phyloP scores from a whole-genome alignment of 176 grass and related monocot species.

The Lolium multiflorum region DNA sequence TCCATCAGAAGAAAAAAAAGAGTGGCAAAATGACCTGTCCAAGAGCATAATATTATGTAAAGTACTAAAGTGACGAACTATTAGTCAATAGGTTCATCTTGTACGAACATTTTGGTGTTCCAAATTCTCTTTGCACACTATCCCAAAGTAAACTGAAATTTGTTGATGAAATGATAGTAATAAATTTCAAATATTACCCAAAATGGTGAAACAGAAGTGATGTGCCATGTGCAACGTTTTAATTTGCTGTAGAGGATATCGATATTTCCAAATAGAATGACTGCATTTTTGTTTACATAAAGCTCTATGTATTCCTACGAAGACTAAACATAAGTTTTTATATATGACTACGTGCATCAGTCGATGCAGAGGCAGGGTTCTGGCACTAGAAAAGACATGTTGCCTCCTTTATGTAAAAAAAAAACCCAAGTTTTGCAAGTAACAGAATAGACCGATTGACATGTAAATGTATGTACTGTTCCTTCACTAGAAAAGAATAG shows the following conservation, averaged over 20 bases:
- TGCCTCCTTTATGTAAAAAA: not conserved
- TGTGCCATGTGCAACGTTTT: conserved; percentile 13
- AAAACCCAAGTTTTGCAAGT: not conserved
- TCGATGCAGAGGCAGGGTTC: not conserved
- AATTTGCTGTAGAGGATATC: not conserved
- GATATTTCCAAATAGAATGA: not conserved
- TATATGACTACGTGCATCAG: not conserved
- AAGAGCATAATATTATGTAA: not conserved
- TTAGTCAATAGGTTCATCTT: not conserved
- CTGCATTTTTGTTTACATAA: not conserved
- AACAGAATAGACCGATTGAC: not conserved
- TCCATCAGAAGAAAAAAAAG: not conserved
- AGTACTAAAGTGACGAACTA: not conserved
- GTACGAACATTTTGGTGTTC: not conserved
- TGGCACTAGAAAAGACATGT: no score
- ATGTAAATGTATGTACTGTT: not conserved
- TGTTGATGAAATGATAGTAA: not conserved
- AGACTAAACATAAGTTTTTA: not conserved
- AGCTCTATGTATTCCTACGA: not conserved
- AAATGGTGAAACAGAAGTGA: conserved; percentile 14
- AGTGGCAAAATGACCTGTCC: conserved; percentile 26
- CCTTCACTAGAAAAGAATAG: conserved; percentile 20
- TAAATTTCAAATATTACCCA: conserved; percentile 12
- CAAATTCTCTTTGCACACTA: conserved; percentile 8
- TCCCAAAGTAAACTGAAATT: conserved; percentile 16